These are phyloP conservation scores for Tetrahymena borealis DNA, from an alignment of 73 alveolate species.

Conservation along the genomic window DNA sequence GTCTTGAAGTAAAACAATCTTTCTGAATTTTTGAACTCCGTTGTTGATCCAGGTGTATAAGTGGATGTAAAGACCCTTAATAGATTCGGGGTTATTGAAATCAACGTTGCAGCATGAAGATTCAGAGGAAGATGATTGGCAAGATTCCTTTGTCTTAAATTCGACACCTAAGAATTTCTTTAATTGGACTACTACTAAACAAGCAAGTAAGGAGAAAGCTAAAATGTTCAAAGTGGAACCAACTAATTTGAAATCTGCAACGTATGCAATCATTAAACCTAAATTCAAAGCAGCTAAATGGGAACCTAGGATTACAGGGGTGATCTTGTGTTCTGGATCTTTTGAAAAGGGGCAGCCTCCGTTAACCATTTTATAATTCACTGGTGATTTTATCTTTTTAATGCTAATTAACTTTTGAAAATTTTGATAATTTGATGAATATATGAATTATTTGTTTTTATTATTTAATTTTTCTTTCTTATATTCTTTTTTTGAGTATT, in stretches of 20 bases:
- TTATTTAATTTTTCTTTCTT: not conserved
- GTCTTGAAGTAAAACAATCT: not conserved
- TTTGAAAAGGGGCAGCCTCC: constrained; percentile 1
- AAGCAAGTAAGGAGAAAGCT: not conserved
- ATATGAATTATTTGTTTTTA: not conserved
- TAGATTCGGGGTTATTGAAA: not conserved
- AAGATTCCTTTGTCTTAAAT: not conserved
- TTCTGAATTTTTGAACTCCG: not conserved
- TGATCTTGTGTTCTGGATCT: not conserved
- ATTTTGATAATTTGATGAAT: not conserved
- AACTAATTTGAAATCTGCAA: not conserved
- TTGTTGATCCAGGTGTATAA: not conserved
- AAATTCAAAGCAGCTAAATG: not conserved
- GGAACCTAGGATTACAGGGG: not conserved
- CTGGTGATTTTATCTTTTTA: not conserved
- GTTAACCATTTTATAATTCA: not conserved
- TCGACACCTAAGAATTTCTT: not conserved
- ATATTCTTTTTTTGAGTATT: no score
- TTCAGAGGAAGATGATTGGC: not conserved
- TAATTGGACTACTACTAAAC: not conserved
- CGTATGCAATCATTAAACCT: not conserved
- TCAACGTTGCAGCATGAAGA: not conserved
- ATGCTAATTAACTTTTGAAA: not conserved
- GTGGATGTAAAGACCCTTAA: not conserved
- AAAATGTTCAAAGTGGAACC: not conserved